A percentile compares a stretch with the other conserved stretches of the same genome.
Conservation (phyloP, 805 yeast species). For the Candida cerambycidarum region DNA sequence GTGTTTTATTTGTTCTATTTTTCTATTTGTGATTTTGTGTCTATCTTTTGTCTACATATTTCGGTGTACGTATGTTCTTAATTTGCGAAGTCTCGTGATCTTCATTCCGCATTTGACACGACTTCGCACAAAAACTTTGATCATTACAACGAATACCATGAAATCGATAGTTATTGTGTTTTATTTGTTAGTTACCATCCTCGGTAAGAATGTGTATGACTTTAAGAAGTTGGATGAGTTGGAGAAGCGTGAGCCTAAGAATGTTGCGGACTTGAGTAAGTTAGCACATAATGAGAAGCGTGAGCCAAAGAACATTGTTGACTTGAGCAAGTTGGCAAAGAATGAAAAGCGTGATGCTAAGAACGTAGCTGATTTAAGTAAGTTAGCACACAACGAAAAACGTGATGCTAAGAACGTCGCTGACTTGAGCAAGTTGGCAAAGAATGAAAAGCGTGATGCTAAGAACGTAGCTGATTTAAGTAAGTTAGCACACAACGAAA, state of each 20-base stretch:
- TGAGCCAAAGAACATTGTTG: too few species aligned
- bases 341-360: too few species aligned
- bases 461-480: too few species aligned
- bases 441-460: conserved; percentile 15
- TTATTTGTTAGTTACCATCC: neutral
- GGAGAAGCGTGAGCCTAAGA: conserved; percentile 12
- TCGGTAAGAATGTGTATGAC: conserved; percentile 18
- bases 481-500: too few species aligned
- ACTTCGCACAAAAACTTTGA: neutral
- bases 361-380: neutral
- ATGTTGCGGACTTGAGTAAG: conserved; percentile 8
- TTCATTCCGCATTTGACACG: too few species aligned
- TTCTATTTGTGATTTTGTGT: too few species aligned
- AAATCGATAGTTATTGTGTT: neutral
- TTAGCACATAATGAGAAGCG: neutral
- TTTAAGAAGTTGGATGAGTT: conserved; percentile 9
- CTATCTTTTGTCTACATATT: too few species aligned
- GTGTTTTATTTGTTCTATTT: too few species aligned
- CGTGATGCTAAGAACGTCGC: conserved; percentile 20
- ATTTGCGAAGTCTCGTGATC: too few species aligned
- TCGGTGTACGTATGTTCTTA: too few species aligned
- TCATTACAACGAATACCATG: conserved; percentile 1
- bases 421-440: conserved; percentile 10
- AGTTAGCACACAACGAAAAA: conserved; percentile 8
- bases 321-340: too few species aligned